Percentiles rank a stretch among this genome's conserved stretches.
phyloP scores from a whole-genome alignment of 345 rosid species.

The Syzygium aqueum region DNA sequence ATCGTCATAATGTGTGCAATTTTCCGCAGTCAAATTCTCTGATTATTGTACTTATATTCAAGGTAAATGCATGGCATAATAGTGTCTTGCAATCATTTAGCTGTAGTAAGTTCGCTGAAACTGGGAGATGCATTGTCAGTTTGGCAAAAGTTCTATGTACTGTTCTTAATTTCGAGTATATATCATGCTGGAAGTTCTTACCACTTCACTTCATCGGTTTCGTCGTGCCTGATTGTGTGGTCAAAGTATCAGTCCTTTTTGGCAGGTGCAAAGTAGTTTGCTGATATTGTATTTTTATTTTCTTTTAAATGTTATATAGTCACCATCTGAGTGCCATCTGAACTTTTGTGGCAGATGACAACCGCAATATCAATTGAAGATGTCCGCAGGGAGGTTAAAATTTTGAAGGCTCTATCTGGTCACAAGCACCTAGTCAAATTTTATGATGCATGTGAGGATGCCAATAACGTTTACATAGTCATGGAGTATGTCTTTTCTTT shows the following conservation, averaged over 20 bases:
- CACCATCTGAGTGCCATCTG: neutral
- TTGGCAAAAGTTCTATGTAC: neutral
- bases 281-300: neutral
- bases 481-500: slow-evolving; percentile 69
- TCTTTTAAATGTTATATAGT: neutral
- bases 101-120: neutral
- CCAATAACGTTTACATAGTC: slow-evolving; percentile 66
- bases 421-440: slow-evolving; percentile 76
- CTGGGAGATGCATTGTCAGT: neutral
- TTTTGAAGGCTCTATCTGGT: slow-evolving; percentile 70
- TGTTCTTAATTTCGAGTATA: neutral
- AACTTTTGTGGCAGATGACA: slow-evolving; percentile 64
- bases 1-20: neutral
- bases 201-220: neutral
- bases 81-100: neutral
- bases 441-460: slow-evolving; percentile 82
- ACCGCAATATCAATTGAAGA: slow-evolving; percentile 83
- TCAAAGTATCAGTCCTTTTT: neutral
- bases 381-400: slow-evolving; percentile 90
- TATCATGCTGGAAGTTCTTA: neutral
- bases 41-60: neutral
- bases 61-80: neutral
- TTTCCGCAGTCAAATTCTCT: neutral
- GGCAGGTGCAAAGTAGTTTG: neutral
- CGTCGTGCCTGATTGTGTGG: neutral